Evolutionary conservation across 2,329 filamentous ascomycete species (phyloP).

Genomic region (Fusarium pilosicola): DNA sequence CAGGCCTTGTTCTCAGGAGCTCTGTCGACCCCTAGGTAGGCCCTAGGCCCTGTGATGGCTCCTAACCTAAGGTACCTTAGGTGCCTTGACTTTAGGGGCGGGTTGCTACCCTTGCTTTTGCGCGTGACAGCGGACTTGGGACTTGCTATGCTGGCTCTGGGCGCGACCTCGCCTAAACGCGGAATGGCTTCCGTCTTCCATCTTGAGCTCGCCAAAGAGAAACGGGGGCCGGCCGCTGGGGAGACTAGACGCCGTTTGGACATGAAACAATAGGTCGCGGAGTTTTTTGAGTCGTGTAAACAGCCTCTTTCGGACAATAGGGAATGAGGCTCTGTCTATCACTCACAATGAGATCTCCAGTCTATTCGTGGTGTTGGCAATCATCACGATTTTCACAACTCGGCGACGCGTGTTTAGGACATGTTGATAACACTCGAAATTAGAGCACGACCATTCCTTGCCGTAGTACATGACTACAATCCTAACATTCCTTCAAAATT

Average conservation of each 20-base stretch:
- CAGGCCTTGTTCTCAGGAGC: constrained; percentile 3
- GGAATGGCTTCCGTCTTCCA: constrained; percentile 35
- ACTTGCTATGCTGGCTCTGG: constrained; percentile 20
- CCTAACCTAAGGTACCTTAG: background rate
- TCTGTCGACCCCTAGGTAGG: constrained; percentile 2
- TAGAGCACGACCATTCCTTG: background rate
- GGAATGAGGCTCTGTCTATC: background rate
- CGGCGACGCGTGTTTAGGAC: background rate
- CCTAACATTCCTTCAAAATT: background rate
- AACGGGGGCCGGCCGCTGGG: background rate
- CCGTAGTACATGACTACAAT: background rate
- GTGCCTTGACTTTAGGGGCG: constrained; percentile 11
- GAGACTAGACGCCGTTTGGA: constrained; percentile 18
- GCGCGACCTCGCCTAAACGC: constrained; percentile 43
- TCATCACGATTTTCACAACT: background rate
- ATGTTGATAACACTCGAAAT: background rate
- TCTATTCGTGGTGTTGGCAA: background rate
- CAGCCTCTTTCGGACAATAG: background rate
- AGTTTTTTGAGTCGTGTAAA: constrained; percentile 7
- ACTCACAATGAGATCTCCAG: background rate
- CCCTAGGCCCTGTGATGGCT: background rate
- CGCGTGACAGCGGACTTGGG: constrained; percentile 37
- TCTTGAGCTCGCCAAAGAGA: constrained; percentile 8
- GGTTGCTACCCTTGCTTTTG: constrained; percentile 35
- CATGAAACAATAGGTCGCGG: constrained; percentile 25